Conservation (phyloP, 495 filamentous ascomycete species). For the Thermothielavioides terrestris region DNA sequence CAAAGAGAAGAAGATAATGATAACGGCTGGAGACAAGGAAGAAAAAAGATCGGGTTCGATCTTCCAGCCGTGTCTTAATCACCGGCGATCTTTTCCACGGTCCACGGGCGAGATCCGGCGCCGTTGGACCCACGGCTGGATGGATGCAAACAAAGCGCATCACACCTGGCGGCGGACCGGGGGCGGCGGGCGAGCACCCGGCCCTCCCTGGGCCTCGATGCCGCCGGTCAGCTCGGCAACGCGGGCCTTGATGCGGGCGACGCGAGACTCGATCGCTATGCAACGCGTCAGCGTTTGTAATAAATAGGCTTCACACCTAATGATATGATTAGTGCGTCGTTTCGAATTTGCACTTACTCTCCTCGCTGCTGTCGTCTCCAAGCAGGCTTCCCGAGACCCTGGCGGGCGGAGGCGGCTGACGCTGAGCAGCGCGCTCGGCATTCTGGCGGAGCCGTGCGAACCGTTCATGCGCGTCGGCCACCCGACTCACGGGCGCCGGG, state of each 20-base stretch:
- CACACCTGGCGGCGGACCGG: constrained; percentile 22
- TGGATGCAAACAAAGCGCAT: constrained; percentile 1
- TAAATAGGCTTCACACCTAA: constrained; percentile 7
- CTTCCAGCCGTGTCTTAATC: neutral
- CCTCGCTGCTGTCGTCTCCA: constrained; percentile 86
- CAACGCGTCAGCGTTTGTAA: constrained; percentile 21
- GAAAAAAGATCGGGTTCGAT: neutral
- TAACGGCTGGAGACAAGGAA: neutral
- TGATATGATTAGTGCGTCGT: neutral
- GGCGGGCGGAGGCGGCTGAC: constrained; percentile 47
- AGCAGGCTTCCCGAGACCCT: constrained; percentile 48
- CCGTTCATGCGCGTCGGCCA: constrained; percentile 51
- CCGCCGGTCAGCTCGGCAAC: constrained; percentile 89
- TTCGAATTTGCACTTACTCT: constrained; percentile 57
- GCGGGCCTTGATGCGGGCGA: constrained; percentile 94
- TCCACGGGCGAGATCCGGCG: neutral
- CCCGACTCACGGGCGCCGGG: neutral
- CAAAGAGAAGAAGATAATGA: neutral
- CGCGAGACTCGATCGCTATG: constrained; percentile 88
- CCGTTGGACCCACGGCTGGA: neutral
- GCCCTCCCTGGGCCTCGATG: constrained; percentile 16
- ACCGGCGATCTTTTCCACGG: neutral
- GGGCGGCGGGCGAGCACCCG: constrained; percentile 11
- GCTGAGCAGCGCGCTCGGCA: constrained; percentile 59
- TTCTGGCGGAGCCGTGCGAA: constrained; percentile 97